Conservation (phyloP, 129 eudicot species). For the Arctium minus region DNA sequence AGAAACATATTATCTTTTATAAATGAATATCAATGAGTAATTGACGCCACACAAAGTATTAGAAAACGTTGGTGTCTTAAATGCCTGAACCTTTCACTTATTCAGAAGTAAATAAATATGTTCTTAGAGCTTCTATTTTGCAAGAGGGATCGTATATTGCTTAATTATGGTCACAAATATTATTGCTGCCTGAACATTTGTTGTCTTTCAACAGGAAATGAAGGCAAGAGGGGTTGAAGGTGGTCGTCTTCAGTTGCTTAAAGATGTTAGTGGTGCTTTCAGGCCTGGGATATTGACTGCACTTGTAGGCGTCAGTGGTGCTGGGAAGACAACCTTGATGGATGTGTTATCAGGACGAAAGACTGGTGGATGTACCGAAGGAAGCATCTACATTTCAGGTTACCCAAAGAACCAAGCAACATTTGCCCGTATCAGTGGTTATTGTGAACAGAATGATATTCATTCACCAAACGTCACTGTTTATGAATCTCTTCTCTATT, state of each 20-base stretch:
- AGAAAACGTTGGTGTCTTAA: neutral
- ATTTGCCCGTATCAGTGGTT: slow-evolving; percentile 81
- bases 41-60: neutral
- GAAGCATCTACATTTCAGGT: slow-evolving; percentile 65
- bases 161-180: neutral
- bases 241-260: slow-evolving; percentile 57
- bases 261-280: slow-evolving; percentile 77
- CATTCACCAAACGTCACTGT: slow-evolving; percentile 87
- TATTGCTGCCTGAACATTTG: neutral
- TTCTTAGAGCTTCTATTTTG: neutral
- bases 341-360: slow-evolving; percentile 88
- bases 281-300: slow-evolving; percentile 87
- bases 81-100: neutral
- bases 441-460: slow-evolving; percentile 83
- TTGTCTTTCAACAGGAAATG: slow-evolving; percentile 54
- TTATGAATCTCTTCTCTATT: slow-evolving; percentile 65
- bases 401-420: slow-evolving; percentile 76
- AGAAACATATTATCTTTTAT: neutral
- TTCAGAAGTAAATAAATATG: neutral
- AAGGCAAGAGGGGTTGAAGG: slow-evolving; percentile 57
- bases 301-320: slow-evolving; percentile 79
- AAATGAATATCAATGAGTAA: neutral
- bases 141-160: neutral
- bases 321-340: slow-evolving; percentile 91
- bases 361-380: slow-evolving; percentile 70